Percentiles rank a stretch among this genome's conserved stretches.
phyloP scores from a whole-genome alignment of 371 early-diverging fungal species.

The Lichtheimia ornata region DNA sequence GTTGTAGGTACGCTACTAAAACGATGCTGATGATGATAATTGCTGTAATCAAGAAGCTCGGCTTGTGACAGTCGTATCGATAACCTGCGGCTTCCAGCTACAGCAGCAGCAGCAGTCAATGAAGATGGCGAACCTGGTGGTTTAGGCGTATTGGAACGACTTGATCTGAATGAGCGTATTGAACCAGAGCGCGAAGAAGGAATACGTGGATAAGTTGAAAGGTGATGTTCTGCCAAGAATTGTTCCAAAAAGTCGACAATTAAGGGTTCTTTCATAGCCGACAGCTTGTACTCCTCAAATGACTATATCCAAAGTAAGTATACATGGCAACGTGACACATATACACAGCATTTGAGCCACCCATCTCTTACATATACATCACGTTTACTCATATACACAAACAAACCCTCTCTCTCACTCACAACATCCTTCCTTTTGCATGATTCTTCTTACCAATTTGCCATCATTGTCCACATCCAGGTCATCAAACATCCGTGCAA shows the following conservation, averaged over 20 bases:
- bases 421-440: not conserved
- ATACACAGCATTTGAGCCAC: no score
- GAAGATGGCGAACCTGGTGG: conserved; percentile 22
- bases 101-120: conserved; percentile 14
- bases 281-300: conserved; percentile 78
- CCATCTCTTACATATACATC: no score
- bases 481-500: conserved; percentile 76
- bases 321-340: not conserved
- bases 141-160: conserved; percentile 28
- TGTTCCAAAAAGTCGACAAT: conserved; percentile 80
- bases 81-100: conserved; percentile 12
- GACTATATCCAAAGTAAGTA: conserved; percentile 43
- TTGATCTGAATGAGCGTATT: conserved; percentile 35
- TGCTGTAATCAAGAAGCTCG: conserved; percentile 41
- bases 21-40: conserved; percentile 31
- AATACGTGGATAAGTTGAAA: conserved; percentile 39
- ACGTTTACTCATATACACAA: no score
- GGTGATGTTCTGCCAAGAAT: conserved; percentile 61
- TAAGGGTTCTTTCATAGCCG: conserved; percentile 84
- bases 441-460: conserved; percentile 54
- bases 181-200: conserved; percentile 55
- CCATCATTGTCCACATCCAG: conserved; percentile 85
- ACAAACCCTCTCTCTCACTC: not conserved
- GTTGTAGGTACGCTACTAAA: conserved; percentile 26
- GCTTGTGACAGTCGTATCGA: conserved; percentile 44